A percentile compares a stretch with the other conserved stretches of the same genome.
Conservation (phyloP, 2,329 filamentous ascomycete genomes). For the Beauveria sp. region DNA sequence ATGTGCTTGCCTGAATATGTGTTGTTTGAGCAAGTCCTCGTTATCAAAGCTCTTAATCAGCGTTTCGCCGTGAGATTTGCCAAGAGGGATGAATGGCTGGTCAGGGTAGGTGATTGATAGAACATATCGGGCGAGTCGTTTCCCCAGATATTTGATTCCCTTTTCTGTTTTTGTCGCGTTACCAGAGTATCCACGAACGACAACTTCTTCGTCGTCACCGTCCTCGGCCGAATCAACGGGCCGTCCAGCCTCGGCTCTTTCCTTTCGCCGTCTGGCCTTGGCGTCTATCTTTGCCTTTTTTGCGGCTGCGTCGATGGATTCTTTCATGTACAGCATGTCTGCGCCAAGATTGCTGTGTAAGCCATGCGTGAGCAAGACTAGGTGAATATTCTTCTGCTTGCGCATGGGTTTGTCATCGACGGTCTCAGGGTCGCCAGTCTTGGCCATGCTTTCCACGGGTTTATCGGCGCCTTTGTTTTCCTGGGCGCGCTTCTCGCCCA, state of each 20-base stretch:
- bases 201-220: conserved; percentile 73
- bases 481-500: conserved; percentile 23
- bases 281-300: conserved; percentile 66
- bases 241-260: conserved; percentile 27
- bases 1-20: conserved; percentile 42
- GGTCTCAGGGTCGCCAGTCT: conserved; percentile 26
- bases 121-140: conserved; percentile 85
- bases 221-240: conserved; percentile 19
- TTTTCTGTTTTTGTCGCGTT: conserved; percentile 88
- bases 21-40: conserved; percentile 35
- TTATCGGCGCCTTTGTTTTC: conserved; percentile 21
- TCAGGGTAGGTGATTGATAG: conserved; percentile 88
- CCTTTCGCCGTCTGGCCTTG: conserved; percentile 49
- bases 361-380: conserved; percentile 90
- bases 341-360: conserved; percentile 91
- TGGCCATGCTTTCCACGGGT: conserved; percentile 25
- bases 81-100: conserved; percentile 71
- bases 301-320: conserved; percentile 84
- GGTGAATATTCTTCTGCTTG: conserved; percentile 72
- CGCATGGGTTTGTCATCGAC: conserved; percentile 23
- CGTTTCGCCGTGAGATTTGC: conserved; percentile 41
- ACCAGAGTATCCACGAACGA: conserved; percentile 82
- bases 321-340: conserved; percentile 95
- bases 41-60: conserved; percentile 31
- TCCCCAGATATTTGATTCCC: conserved; percentile 95